Conservation (phyloP, 306 rosid species). For the Quercus berberidifolia region DNA sequence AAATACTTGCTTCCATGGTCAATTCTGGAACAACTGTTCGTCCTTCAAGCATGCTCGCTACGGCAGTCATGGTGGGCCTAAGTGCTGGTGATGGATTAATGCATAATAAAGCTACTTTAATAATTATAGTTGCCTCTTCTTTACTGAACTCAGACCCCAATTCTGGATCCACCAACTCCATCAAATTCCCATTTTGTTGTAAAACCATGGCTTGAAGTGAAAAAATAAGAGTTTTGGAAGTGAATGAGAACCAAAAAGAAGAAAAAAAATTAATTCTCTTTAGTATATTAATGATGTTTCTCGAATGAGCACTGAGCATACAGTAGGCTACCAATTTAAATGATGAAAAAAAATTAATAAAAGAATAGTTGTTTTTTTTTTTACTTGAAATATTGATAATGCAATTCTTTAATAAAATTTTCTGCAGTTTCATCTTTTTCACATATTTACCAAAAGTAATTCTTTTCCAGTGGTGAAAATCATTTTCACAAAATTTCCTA, state of each 20-base stretch:
- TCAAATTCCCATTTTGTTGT: constrained; percentile 25
- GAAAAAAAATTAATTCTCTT: no score
- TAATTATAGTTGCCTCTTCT: constrained; percentile 33
- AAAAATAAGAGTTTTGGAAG: not conserved
- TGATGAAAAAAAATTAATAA: no score
- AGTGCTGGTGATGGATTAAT: constrained; percentile 34
- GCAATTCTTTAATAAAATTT: no score
- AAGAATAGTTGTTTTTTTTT: no score
- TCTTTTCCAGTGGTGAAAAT: no score
- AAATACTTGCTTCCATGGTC: constrained; percentile 17
- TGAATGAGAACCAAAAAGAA: not conserved
- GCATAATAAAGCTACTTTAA: constrained; percentile 57
- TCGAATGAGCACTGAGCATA: no score
- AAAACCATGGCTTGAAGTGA: constrained; percentile 24
- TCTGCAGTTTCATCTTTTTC: no score
- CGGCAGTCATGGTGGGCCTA: constrained; percentile 64
- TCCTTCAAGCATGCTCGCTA: constrained; percentile 64
- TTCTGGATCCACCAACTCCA: constrained; percentile 50
- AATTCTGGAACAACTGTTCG: constrained; percentile 31
- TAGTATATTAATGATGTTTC: no score
- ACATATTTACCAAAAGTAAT: no score
- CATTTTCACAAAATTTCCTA: no score
- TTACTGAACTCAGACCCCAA: constrained; percentile 39
- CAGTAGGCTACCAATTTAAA: no score
- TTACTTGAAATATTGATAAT: no score